These are phyloP conservation scores for Solanum lycopersicoides DNA, from an alignment of 257 asterid genomes.

Conservation along the genomic window DNA sequence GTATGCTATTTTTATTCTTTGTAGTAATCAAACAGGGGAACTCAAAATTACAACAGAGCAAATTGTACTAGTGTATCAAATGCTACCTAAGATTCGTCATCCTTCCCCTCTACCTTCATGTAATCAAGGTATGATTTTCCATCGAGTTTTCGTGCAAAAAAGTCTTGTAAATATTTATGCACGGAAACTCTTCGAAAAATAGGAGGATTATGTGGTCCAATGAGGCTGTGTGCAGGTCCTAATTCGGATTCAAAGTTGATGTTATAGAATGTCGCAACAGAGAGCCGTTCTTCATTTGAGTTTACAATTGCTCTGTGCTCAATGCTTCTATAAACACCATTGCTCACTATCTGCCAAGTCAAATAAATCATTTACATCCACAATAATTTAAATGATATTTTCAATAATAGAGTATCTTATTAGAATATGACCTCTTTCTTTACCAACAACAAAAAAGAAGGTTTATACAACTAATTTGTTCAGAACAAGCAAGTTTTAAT, in stretches of 20 bases:
- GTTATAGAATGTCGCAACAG: constrained; percentile 40
- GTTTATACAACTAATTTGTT: too few species aligned
- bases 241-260: constrained; percentile 23
- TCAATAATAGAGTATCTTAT: too few species aligned
- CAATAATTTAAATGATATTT: too few species aligned
- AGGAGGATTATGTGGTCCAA: constrained; percentile 28
- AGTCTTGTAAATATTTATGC: constrained; percentile 21
- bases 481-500: too few species aligned
- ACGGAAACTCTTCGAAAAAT: constrained; percentile 12
- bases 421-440: neutral
- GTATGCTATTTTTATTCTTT: neutral
- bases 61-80: neutral
- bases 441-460: neutral
- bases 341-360: constrained; percentile 31
- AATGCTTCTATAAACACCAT: constrained; percentile 36
- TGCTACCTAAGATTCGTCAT: neutral
- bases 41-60: neutral
- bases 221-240: constrained; percentile 39
- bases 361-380: neutral
- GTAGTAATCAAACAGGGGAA: neutral
- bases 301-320: constrained; percentile 54
- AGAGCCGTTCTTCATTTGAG: constrained; percentile 27
- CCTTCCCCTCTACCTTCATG: constrained; percentile 16
- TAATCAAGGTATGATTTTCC: constrained; percentile 37
- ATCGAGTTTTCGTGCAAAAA: constrained; percentile 26